Evolutionary conservation across 2,329 filamentous ascomycete species (phyloP).

Genomic region (Cordyceps militaris): DNA sequence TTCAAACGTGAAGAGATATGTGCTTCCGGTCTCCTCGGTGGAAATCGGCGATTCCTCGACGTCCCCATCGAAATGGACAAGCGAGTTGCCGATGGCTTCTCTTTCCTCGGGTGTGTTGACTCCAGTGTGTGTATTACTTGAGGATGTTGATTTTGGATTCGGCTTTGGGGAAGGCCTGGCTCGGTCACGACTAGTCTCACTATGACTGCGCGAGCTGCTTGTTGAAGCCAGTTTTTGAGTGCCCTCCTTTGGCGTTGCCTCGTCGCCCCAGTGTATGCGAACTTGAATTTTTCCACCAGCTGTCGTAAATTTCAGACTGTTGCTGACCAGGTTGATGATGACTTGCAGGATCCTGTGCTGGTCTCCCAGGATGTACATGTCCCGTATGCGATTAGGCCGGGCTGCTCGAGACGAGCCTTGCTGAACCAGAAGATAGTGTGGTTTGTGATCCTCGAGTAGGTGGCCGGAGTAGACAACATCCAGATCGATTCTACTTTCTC

Average conservation of each 20-base stretch:
- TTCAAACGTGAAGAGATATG: slow-evolving; percentile 77
- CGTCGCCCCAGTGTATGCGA: slow-evolving; percentile 65
- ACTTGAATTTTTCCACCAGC: slow-evolving; percentile 67
- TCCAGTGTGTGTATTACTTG: not conserved
- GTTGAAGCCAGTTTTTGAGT: not conserved
- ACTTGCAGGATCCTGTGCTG: slow-evolving; percentile 86
- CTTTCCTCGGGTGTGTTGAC: not conserved
- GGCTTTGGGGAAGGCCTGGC: not conserved
- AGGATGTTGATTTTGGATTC: not conserved
- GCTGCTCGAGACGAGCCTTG: not conserved
- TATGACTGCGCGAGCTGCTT: not conserved
- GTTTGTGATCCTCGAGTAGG: slow-evolving; percentile 13
- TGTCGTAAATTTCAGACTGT: slow-evolving; percentile 86
- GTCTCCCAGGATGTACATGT: slow-evolving; percentile 89
- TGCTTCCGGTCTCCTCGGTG: slow-evolving; percentile 46
- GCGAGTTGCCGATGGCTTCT: not conserved
- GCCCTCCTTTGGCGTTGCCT: slow-evolving; percentile 26
- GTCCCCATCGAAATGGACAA: not conserved
- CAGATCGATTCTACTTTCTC: slow-evolving; percentile 69
- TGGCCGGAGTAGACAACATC: slow-evolving; percentile 58
- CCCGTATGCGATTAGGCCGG: slow-evolving; percentile 58
- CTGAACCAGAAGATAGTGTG: not conserved
- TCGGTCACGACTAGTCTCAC: not conserved
- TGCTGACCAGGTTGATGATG: slow-evolving; percentile 89
- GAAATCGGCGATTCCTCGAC: not conserved